Percentiles rank a stretch among this genome's conserved stretches.
phyloP scores from a whole-genome alignment of 1,284 basidiomycete genomes.

The Ceratobasidium sp. region DNA sequence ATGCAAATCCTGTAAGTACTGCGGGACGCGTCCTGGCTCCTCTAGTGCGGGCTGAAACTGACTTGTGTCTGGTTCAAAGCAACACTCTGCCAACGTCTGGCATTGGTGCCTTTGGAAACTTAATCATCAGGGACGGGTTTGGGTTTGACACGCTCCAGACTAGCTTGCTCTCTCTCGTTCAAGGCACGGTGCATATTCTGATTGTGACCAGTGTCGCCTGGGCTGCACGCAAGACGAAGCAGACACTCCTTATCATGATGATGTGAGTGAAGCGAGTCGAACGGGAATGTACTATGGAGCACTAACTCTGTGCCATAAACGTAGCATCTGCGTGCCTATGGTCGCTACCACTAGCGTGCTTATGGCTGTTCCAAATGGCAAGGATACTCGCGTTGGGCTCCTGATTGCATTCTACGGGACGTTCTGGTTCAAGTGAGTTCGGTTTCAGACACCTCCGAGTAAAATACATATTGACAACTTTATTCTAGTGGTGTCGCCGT shows the following conservation, averaged over 20 bases:
- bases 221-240: constrained; percentile 36
- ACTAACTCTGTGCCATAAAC: background rate
- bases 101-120: constrained; percentile 37
- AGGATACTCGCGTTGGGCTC: constrained; percentile 30
- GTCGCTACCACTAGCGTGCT: constrained; percentile 40
- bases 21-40: background rate
- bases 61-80: background rate
- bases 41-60: background rate
- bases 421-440: constrained; percentile 38
- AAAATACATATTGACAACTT: background rate
- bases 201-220: constrained; percentile 37
- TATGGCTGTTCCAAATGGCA: constrained; percentile 39
- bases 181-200: constrained; percentile 40
- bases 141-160: constrained; percentile 38
- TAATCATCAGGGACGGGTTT: constrained; percentile 38
- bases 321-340: constrained; percentile 38
- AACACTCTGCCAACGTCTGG: constrained; percentile 39
- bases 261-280: background rate
- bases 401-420: constrained; percentile 37
- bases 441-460: background rate
- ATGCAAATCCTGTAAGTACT: constrained; percentile 25
- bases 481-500: constrained; percentile 44
- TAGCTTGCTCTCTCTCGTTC: constrained; percentile 40
- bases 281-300: background rate
- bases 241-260: constrained; percentile 39